A percentile compares a stretch with the other conserved stretches of the same genome.
Evolutionary conservation across 768 basidiomycete species (phyloP).

Genomic region (Auriscalpium microsporum): DNA sequence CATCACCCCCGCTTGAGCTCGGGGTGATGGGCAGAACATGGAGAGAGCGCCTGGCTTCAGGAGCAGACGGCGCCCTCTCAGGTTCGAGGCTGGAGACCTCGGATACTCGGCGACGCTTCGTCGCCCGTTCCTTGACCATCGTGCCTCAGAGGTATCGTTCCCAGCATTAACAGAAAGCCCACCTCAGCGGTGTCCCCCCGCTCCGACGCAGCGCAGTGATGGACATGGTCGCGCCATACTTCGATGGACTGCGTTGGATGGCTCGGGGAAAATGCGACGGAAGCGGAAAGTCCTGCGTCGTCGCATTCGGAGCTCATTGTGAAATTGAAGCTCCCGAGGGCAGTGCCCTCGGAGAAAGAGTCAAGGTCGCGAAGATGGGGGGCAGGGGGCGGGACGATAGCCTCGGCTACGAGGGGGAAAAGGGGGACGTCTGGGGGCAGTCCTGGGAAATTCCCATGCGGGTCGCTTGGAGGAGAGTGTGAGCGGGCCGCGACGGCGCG

Average conservation of each 20-base stretch:
- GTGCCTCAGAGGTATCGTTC: constrained; percentile 6
- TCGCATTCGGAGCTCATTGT: constrained; percentile 20
- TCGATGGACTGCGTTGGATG: constrained; percentile 27
- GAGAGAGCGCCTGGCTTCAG: constrained; percentile 3
- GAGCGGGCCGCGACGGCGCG: background rate
- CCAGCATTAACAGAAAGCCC: background rate
- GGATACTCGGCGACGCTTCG: constrained; percentile 14
- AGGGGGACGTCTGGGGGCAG: background rate
- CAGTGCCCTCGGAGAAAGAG: constrained; percentile 53
- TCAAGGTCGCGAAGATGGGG: constrained; percentile 48
- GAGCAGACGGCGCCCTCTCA: background rate
- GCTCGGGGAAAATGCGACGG: constrained; percentile 14
- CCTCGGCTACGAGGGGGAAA: background rate
- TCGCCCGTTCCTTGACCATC: constrained; percentile 15
- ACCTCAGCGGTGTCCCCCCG: constrained; percentile 6
- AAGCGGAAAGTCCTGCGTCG: background rate
- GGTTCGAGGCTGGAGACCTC: background rate
- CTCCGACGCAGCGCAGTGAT: constrained; percentile 4
- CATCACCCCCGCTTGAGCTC: constrained; percentile 3
- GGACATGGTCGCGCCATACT: constrained; percentile 37
- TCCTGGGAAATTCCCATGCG: too few species aligned
- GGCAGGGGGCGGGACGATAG: constrained; percentile 25
- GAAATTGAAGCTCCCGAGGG: constrained; percentile 44
- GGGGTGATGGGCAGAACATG: constrained; percentile 3
- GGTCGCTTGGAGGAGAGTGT: constrained; percentile 1